These are phyloP conservation scores for Melastoma candidum DNA, from an alignment of 441 rosid species.

Conservation along the genomic window DNA sequence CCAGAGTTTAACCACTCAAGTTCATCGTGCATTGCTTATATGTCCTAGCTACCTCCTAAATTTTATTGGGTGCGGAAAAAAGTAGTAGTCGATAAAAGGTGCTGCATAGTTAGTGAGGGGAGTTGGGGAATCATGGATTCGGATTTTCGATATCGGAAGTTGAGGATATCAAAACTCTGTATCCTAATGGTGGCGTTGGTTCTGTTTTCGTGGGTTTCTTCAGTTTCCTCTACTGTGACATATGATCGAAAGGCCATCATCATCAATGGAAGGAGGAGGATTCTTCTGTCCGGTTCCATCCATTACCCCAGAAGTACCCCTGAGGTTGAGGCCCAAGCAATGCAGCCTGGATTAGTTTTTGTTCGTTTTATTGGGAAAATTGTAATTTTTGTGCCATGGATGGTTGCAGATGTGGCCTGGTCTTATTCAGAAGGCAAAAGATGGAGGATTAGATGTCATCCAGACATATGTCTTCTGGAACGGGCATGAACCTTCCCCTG, in stretches of 20 bases:
- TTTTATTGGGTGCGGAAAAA: too few relatives aligned
- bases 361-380: too few relatives aligned
- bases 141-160: not conserved
- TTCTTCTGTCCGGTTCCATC: slow-evolving; percentile 9
- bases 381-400: not conserved
- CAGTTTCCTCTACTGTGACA: slow-evolving; percentile 3
- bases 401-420: slow-evolving; percentile 17
- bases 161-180: not conserved
- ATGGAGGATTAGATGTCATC: slow-evolving; percentile 7
- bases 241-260: slow-evolving; percentile 8
- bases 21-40: too few relatives aligned
- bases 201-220: slow-evolving; percentile 9
- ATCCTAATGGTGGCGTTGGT: slow-evolving; percentile 3
- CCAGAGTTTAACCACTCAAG: too few relatives aligned
- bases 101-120: not conserved
- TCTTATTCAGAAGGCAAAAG: slow-evolving; percentile 10
- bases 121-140: not conserved
- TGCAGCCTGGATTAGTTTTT: too few relatives aligned
- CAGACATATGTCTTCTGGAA: slow-evolving; percentile 11
- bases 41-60: too few relatives aligned
- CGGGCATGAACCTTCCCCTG: slow-evolving; percentile 16
- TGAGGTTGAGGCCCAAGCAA: not conserved
- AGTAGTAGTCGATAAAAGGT: not conserved
- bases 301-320: slow-evolving; percentile 11
- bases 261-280: slow-evolving; percentile 10